Evolutionary conservation across 306 rosid genomes (phyloP), one percentile per base, ranked within the genome.

Genomic region (Gynostemma pentaphyllum): DNA sequence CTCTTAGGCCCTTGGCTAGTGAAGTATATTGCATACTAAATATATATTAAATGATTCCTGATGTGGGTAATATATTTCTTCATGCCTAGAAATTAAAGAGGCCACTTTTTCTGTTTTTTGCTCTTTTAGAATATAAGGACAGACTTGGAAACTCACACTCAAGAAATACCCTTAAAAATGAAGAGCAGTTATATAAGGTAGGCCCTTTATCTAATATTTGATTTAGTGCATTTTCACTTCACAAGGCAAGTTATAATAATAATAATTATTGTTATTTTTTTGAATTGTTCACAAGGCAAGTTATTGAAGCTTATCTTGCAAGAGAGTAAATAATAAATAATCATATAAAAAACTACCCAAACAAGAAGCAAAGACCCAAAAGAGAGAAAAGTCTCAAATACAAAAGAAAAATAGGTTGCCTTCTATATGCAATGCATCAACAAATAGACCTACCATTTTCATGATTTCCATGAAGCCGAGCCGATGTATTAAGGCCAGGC

Each of bases 231-330:
- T 40, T 40, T 15, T 61, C 30, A 60, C 34, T 1, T 60, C 66
- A 60, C 67, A 42, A 14, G 52, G 3, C 15, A n/a, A 60, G n/a
- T n/a, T n/a, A n/a, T n/a, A n/a, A n/a, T n/a, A n/a, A n/a, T n/a
- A n/a, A n/a, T n/a, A n/a, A n/a, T n/a, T n/a, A n/a, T n/a, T n/a
- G n/a, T n/a, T n/a, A n/a, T n/a, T n/a, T n/a, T n/a, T n/a, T n/a
- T n/a, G n/a, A n/a, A n/a, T n/a, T n/a, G n/a, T n/a, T n/a, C n/a
- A n/a, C n/a, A n/a, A n/a, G n/a, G n/a, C 22, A 26, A 23, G 37
- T 42, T 22, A 59, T 22, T 62, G 24, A 42, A 42, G 7, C 48
- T 56, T 61, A 61, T 32, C 66, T 61, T 61, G 34, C 47, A 62
- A 62, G 67, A 27, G 14, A 40, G 24, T 9, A 27, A 62, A 62